Evolutionary conservation across 495 filamentous ascomycete species (phyloP).

Genomic region (Penicillium fimorum): DNA sequence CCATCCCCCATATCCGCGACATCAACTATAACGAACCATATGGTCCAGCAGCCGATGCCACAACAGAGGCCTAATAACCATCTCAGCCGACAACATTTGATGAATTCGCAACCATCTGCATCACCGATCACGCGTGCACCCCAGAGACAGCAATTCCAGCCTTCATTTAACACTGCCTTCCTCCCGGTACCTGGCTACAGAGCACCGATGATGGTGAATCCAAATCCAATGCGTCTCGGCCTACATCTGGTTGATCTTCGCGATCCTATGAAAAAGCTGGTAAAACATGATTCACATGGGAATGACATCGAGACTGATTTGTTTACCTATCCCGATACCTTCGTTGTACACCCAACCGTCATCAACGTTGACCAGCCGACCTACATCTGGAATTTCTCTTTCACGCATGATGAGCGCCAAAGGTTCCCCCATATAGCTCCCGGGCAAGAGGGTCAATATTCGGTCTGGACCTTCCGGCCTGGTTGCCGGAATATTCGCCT

Average conservation of each 20-base stretch:
- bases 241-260: slow-evolving; percentile 59
- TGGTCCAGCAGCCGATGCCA: not conserved
- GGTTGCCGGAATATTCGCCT: slow-evolving; percentile 41
- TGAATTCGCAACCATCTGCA: not conserved
- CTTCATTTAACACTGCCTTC: slow-evolving; percentile 10
- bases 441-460: slow-evolving; percentile 11
- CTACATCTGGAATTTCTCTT: slow-evolving; percentile 32
- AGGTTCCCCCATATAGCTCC: slow-evolving; percentile 19
- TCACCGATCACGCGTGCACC: not conserved
- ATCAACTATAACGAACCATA: not conserved
- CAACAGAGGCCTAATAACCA: not conserved
- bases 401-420: slow-evolving; percentile 17
- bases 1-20: not conserved
- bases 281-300: slow-evolving; percentile 15
- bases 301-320: slow-evolving; percentile 21
- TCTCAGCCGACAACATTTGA: not conserved
- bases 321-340: slow-evolving; percentile 48
- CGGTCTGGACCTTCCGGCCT: slow-evolving; percentile 21
- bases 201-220: slow-evolving; percentile 39
- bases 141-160: not conserved
- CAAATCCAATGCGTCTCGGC: slow-evolving; percentile 44
- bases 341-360: slow-evolving; percentile 39
- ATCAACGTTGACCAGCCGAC: slow-evolving; percentile 24
- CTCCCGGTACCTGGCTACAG: slow-evolving; percentile 31
- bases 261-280: slow-evolving; percentile 50